These are phyloP conservation scores for Clathrospora elynae DNA, from an alignment of 2,329 filamentous ascomycete species.

Conservation along the genomic window DNA sequence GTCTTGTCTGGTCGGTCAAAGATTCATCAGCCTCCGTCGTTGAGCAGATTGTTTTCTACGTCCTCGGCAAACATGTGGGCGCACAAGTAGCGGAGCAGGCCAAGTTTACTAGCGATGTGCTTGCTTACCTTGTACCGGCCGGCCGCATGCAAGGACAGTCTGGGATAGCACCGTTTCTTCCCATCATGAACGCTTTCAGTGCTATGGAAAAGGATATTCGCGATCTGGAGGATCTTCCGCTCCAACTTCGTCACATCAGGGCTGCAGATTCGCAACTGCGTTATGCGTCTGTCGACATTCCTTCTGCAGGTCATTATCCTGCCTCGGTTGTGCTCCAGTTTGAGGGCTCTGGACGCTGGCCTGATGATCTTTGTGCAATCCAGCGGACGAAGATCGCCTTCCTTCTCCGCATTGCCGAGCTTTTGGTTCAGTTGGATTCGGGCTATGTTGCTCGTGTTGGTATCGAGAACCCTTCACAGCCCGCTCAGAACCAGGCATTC, in stretches of 20 bases:
- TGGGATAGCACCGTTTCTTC: conserved; percentile 65
- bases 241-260: conserved; percentile 82
- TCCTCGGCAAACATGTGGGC: conserved; percentile 72
- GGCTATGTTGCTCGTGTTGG: conserved; percentile 72
- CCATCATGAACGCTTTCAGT: conserved; percentile 71
- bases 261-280: conserved; percentile 74
- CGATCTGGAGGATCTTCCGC: conserved; percentile 77
- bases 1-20: conserved; percentile 76
- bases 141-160: conserved; percentile 43
- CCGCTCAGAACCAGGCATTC: conserved; percentile 77
- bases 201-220: conserved; percentile 78
- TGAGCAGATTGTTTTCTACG: conserved; percentile 77
- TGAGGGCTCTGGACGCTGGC: conserved; percentile 91
- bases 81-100: conserved; percentile 58
- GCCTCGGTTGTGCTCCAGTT: conserved; percentile 87
- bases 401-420: conserved; percentile 71
- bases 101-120: conserved; percentile 54
- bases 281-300: conserved; percentile 68
- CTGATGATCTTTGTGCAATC: conserved; percentile 86
- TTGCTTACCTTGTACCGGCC: conserved; percentile 52
- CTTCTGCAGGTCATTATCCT: conserved; percentile 57
- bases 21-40: conserved; percentile 68
- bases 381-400: conserved; percentile 95
- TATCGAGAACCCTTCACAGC: conserved; percentile 73
- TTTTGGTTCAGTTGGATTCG: conserved; percentile 68